Percentiles rank a stretch among this genome's conserved stretches.
phyloP scores from a whole-genome alignment of 2,329 filamentous ascomycete species.

The Allantophomopsis lycopodina region DNA sequence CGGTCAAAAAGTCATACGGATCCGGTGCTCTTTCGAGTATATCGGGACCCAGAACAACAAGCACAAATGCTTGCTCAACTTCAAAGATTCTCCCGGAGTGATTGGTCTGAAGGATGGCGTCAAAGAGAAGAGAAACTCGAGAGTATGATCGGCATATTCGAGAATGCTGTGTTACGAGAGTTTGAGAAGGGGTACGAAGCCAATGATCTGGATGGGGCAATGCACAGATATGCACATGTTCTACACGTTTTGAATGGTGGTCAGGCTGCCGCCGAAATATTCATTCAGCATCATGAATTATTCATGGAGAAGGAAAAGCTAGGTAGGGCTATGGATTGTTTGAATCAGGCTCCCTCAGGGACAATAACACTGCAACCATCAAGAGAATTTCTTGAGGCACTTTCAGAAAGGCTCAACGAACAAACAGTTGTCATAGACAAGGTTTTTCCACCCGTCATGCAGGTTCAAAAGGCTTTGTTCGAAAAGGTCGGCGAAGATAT shows the following conservation, averaged over 20 bases:
- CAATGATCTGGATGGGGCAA: slow-evolving; percentile 76
- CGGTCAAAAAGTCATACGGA: slow-evolving; percentile 62
- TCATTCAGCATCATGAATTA: slow-evolving; percentile 78
- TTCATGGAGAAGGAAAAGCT: slow-evolving; percentile 61
- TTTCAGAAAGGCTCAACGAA: slow-evolving; percentile 68
- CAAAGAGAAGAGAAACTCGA: slow-evolving; percentile 59
- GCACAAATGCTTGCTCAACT: slow-evolving; percentile 80
- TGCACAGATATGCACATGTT: slow-evolving; percentile 82
- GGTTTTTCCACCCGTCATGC: slow-evolving; percentile 59
- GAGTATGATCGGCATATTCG: slow-evolving; percentile 69
- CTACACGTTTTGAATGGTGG: slow-evolving; percentile 73
- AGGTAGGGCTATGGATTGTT: slow-evolving; percentile 67
- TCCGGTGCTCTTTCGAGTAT: slow-evolving; percentile 74
- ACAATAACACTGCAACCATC: slow-evolving; percentile 68
- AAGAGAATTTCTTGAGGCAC: slow-evolving; percentile 61
- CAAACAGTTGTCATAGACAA: slow-evolving; percentile 68
- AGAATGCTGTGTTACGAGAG: slow-evolving; percentile 78
- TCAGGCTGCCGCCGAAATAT: slow-evolving; percentile 64
- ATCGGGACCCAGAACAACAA: slow-evolving; percentile 78
- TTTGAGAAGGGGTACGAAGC: slow-evolving; percentile 88
- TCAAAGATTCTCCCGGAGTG: slow-evolving; percentile 63
- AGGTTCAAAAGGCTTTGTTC: slow-evolving; percentile 66
- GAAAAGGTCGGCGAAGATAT: slow-evolving; percentile 73
- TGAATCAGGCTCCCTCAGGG: slow-evolving; percentile 54
- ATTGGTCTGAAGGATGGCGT: slow-evolving; percentile 63